These are phyloP conservation scores for Aspergillus sp. DNA, from an alignment of 2,329 filamentous ascomycete species.

Conservation along the genomic window DNA sequence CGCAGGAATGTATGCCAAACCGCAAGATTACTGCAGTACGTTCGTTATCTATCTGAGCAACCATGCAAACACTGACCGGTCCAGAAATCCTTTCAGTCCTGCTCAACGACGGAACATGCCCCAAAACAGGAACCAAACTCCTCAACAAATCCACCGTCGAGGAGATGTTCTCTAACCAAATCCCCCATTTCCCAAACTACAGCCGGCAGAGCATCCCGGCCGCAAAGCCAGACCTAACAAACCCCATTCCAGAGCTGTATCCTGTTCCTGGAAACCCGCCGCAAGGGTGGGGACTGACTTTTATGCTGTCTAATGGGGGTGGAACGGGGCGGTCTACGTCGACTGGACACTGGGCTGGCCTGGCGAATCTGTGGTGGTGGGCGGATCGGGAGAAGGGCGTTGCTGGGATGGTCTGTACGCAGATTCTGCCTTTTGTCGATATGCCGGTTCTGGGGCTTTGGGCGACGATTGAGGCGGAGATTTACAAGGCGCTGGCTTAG, in stretches of 20 bases:
- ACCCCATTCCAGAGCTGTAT: slow-evolving; percentile 51
- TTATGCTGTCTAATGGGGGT: slow-evolving; percentile 46
- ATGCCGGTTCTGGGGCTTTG: neutral
- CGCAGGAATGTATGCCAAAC: slow-evolving; percentile 61
- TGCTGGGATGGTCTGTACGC: slow-evolving; percentile 51
- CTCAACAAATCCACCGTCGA: slow-evolving; percentile 57
- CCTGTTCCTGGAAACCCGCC: slow-evolving; percentile 48
- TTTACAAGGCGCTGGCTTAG: neutral
- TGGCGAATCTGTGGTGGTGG: slow-evolving; percentile 62
- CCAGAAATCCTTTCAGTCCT: slow-evolving; percentile 38
- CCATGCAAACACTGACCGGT: neutral
- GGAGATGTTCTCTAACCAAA: slow-evolving; percentile 61
- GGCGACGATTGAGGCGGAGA: neutral
- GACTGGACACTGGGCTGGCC: slow-evolving; percentile 55
- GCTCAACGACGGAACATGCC: slow-evolving; percentile 61
- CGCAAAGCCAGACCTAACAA: slow-evolving; percentile 45
- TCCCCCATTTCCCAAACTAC: slow-evolving; percentile 57
- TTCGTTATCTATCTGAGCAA: too few relatives aligned
- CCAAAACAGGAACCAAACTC: slow-evolving; percentile 46
- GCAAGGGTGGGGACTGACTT: slow-evolving; percentile 66
- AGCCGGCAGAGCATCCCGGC: slow-evolving; percentile 47
- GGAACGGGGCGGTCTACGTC: slow-evolving; percentile 50
- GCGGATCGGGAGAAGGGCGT: slow-evolving; percentile 57
- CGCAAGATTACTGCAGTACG: slow-evolving; percentile 60
- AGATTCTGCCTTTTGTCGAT: slow-evolving; percentile 26